These are phyloP conservation scores for Arabis hirsuta DNA, from an alignment of 345 rosid species.

Conservation along the genomic window DNA sequence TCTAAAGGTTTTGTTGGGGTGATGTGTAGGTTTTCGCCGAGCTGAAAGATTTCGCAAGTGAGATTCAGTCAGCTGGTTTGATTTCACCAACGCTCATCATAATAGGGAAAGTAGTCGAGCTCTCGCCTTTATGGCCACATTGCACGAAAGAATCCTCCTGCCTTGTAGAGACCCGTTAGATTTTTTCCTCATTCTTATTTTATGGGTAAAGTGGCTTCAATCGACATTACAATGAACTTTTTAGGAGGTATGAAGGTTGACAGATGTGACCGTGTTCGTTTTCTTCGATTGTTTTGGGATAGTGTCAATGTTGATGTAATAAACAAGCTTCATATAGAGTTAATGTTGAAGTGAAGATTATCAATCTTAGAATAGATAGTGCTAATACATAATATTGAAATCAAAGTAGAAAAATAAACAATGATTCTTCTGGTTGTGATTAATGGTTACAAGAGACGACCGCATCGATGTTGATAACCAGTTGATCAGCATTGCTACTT, in stretches of 20 bases:
- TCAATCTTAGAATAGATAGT: no score
- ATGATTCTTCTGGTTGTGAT: no score
- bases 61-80: conserved; percentile 61
- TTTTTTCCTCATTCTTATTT: not conserved
- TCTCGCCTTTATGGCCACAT: conserved; percentile 82
- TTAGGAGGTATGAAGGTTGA: conserved; percentile 25
- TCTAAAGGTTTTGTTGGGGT: conserved; percentile 1
- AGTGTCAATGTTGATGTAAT: conserved; percentile 20
- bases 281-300: conserved; percentile 16
- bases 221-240: conserved; percentile 16
- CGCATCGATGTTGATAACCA: no score
- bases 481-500: no score
- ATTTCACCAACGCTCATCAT: conserved; percentile 84
- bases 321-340: conserved; percentile 3
- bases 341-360: not conserved
- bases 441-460: no score
- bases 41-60: conserved; percentile 69
- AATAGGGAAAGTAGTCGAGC: conserved; percentile 86
- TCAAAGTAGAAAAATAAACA: no score
- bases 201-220: not conserved
- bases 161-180: conserved; percentile 50
- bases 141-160: conserved; percentile 47
- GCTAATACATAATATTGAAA: no score
- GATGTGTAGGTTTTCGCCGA: conserved; percentile 74
- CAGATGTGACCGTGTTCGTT: conserved; percentile 8